Conservation (phyloP, 2,329 filamentous ascomycete species). For the Diaporthe sp. region DNA sequence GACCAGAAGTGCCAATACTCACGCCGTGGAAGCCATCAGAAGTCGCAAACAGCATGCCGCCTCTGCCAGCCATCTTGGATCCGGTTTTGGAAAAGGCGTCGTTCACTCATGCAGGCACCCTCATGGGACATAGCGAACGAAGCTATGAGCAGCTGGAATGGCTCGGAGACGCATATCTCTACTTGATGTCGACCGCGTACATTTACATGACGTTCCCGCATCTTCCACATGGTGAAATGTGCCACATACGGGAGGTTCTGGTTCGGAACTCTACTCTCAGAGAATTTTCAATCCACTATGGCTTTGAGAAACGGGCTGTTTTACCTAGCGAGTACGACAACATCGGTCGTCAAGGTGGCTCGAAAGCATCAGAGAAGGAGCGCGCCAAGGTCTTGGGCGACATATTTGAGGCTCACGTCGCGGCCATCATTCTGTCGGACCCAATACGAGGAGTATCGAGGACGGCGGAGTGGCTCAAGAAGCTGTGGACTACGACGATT, state of each 20-base stretch:
- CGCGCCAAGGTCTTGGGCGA: conserved; percentile 83
- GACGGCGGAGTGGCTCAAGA: conserved; percentile 77
- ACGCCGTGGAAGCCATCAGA: conserved; percentile 63
- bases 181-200: conserved; percentile 79
- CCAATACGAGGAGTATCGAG: conserved; percentile 68
- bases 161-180: conserved; percentile 87
- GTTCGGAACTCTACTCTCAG: conserved; percentile 85
- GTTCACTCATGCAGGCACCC: conserved; percentile 72
- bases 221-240: conserved; percentile 74
- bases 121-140: conserved; percentile 48
- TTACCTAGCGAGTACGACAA: conserved; percentile 60
- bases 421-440: conserved; percentile 78
- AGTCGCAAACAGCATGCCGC: conserved; percentile 60
- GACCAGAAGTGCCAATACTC: conserved; percentile 40
- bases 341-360: conserved; percentile 48
- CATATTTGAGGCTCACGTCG: conserved; percentile 91
- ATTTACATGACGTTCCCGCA: conserved; percentile 78
- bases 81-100: conserved; percentile 68
- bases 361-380: conserved; percentile 58
- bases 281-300: conserved; percentile 76
- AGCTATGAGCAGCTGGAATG: conserved; percentile 89
- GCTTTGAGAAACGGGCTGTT: conserved; percentile 72
- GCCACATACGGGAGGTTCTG: conserved; percentile 81
- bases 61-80: conserved; percentile 71
- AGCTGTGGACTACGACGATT: conserved; percentile 78